Evolutionary conservation across 2,329 filamentous ascomycete genomes (phyloP).

Genomic region (Coniochaeta sp.): DNA sequence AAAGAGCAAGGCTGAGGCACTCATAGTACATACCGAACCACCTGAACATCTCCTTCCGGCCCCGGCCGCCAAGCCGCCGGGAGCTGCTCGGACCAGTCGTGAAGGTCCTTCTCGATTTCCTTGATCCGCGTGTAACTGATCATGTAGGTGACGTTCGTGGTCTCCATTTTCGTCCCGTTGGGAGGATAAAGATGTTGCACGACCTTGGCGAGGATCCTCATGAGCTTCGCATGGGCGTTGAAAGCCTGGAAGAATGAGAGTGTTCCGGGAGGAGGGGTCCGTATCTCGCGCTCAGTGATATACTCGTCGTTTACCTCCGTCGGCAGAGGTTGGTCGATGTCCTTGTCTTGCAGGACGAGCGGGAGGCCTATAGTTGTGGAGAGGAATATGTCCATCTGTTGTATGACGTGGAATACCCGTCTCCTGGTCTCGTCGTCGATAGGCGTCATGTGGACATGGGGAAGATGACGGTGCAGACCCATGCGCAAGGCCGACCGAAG

Average conservation of each 20-base stretch:
- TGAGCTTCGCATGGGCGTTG: slow-evolving; percentile 52
- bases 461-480: slow-evolving; percentile 62
- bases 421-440: slow-evolving; percentile 53
- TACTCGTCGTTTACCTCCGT: slow-evolving; percentile 54
- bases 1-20: no score
- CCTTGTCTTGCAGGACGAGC: slow-evolving; percentile 49
- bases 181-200: slow-evolving; percentile 54
- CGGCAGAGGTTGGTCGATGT: slow-evolving; percentile 55
- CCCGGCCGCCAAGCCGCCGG: slow-evolving; percentile 72
- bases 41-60: slow-evolving; percentile 67
- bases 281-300: slow-evolving; percentile 48
- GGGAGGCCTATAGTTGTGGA: slow-evolving; percentile 55
- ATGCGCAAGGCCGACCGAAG: slow-evolving; percentile 63
- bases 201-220: slow-evolving; percentile 52
- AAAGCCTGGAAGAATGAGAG: slow-evolving; percentile 51
- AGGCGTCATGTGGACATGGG: slow-evolving; percentile 48
- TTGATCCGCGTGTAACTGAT: slow-evolving; percentile 53
- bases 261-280: slow-evolving; percentile 41
- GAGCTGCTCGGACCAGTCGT: slow-evolving; percentile 54
- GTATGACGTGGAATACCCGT: slow-evolving; percentile 55
- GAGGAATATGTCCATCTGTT: slow-evolving; percentile 60
- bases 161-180: slow-evolving; percentile 32
- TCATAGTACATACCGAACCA: no score
- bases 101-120: slow-evolving; percentile 51
- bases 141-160: no score